phyloP scores from a whole-genome alignment of 352 stramenopile species.

The Phytophthora europaea region DNA sequence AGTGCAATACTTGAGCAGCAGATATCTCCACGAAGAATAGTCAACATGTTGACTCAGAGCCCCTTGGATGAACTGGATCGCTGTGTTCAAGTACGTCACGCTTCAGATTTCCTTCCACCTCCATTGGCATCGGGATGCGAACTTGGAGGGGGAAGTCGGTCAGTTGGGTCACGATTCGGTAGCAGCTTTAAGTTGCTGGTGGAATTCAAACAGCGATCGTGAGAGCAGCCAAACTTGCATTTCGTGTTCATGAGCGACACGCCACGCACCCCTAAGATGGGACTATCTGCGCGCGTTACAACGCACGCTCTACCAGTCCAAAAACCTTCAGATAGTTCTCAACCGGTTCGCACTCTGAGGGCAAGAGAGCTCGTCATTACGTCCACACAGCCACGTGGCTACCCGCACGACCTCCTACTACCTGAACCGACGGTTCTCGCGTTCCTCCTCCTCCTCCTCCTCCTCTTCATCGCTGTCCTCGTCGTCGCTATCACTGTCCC shows the following conservation, averaged over 20 bases:
- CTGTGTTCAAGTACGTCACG: background rate
- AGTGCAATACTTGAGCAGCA: background rate
- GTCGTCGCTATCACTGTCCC: constrained; percentile 15
- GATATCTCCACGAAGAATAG: background rate
- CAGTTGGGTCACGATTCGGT: too few relatives aligned
- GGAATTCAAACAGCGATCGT: too few relatives aligned
- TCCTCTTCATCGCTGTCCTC: constrained; percentile 8
- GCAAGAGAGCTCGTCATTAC: background rate
- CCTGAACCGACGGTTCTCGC: background rate
- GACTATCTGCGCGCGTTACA: too few relatives aligned
- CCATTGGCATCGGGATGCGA: background rate
- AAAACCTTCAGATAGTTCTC: background rate
- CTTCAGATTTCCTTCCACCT: background rate
- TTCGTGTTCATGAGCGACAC: too few relatives aligned
- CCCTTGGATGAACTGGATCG: background rate
- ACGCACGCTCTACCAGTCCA: background rate
- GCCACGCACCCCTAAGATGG: too few relatives aligned
- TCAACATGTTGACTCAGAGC: background rate
- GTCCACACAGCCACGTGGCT: too few relatives aligned
- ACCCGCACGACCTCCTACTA: background rate
- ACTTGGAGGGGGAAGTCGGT: background rate
- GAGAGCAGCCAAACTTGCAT: background rate
- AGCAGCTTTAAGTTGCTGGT: too few relatives aligned
- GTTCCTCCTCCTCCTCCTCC: background rate
- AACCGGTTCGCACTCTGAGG: background rate